Evolutionary conservation across 345 rosid species (phyloP).

Genomic region (Citrus reticulata): DNA sequence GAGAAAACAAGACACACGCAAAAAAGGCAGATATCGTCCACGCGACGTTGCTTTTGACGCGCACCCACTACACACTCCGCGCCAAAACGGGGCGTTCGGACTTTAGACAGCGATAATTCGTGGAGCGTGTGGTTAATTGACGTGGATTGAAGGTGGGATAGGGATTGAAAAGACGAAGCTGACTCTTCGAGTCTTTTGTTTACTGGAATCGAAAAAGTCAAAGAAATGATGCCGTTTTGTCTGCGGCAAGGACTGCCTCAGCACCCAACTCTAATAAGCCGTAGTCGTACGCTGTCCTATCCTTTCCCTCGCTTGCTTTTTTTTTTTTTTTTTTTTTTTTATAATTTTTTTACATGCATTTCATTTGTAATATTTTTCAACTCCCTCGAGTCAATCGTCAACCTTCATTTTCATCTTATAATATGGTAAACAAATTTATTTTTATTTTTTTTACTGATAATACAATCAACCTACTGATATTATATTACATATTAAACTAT

Average conservation of each 20-base stretch:
- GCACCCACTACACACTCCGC: not conserved
- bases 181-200: not conserved
- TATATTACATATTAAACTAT: too few relatives aligned
- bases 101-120: too few relatives aligned
- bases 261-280: not conserved
- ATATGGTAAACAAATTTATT: too few relatives aligned
- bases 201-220: slow-evolving; percentile 4
- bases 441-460: too few relatives aligned
- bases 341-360: too few relatives aligned
- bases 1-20: not conserved
- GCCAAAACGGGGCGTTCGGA: not conserved
- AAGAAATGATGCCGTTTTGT: slow-evolving; percentile 16
- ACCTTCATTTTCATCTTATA: too few relatives aligned
- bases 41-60: not conserved
- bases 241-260: slow-evolving; percentile 11
- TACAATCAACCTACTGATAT: too few relatives aligned
- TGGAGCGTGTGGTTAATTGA: not conserved
- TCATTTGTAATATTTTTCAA: too few relatives aligned
- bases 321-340: too few relatives aligned
- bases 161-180: not conserved
- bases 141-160: not conserved
- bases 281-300: slow-evolving; percentile 13
- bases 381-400: too few relatives aligned
- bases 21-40: not conserved
- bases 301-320: too few relatives aligned